Conservation (phyloP, 805 yeast species). For the Zygosaccharomyces lentus region DNA sequence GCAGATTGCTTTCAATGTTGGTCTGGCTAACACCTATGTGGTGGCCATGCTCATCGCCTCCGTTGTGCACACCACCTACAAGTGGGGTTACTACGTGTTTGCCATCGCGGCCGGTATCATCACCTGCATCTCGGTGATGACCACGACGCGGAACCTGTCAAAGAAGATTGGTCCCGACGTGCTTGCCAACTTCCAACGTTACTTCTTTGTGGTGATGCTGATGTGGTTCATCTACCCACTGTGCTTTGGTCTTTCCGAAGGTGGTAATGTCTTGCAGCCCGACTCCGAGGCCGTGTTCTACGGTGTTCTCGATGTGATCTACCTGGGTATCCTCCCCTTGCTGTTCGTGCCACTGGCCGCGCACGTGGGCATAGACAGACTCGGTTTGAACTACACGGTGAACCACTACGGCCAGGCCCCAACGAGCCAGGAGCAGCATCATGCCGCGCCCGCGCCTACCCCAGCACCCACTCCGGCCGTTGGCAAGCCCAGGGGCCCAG, state of each 20-base stretch:
- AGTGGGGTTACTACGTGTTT: slow-evolving; percentile 50
- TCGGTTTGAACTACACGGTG: slow-evolving; percentile 14
- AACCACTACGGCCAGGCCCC: slow-evolving; percentile 1
- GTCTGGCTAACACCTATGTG: slow-evolving; percentile 40
- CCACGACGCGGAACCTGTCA: slow-evolving; percentile 26
- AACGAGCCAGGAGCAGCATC: slow-evolving; percentile 6
- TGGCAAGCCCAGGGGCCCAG: slow-evolving; percentile 2
- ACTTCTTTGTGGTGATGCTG: slow-evolving; percentile 29
- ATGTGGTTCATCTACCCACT: slow-evolving; percentile 42
- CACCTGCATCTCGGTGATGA: slow-evolving; percentile 22
- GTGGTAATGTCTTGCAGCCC: slow-evolving; percentile 57
- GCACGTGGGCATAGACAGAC: slow-evolving; percentile 23
- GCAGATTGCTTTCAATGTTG: slow-evolving; percentile 30
- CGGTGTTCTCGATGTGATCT: slow-evolving; percentile 52
- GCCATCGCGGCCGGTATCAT: slow-evolving; percentile 28
- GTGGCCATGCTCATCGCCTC: slow-evolving; percentile 44
- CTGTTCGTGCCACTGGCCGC: slow-evolving; percentile 22
- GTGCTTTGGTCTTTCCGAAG: slow-evolving; percentile 42
- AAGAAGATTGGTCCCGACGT: slow-evolving; percentile 23
- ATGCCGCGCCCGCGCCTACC: slow-evolving; percentile 9
- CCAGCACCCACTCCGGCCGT: slow-evolving; percentile 18
- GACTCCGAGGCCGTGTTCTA: slow-evolving; percentile 57
- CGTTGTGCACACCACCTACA: slow-evolving; percentile 43
- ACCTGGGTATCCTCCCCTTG: slow-evolving; percentile 36
- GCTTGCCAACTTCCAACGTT: slow-evolving; percentile 25